These are phyloP conservation scores for Pneumocystis carinii DNA, from an alignment of 1,139 yeast species.

Conservation along the genomic window DNA sequence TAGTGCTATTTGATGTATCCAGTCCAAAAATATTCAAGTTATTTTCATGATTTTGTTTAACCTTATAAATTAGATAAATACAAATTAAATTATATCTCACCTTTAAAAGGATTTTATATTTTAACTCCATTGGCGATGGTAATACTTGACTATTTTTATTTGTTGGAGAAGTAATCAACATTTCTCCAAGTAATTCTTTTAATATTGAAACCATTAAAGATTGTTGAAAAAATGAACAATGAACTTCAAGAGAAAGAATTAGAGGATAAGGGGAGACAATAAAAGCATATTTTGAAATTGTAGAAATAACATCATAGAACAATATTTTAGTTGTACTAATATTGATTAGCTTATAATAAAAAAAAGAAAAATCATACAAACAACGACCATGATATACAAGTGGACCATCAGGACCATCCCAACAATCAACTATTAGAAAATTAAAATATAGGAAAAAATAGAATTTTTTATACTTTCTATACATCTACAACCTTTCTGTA, in stretches of 20 bases:
- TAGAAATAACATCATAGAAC: conserved; percentile 51
- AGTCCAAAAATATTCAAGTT: conserved; percentile 7
- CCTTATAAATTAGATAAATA: background rate
- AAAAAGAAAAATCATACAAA: conserved; percentile 23
- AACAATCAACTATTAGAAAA: conserved; percentile 44
- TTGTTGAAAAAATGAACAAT: conserved; percentile 59
- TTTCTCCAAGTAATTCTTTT: conserved; percentile 43
- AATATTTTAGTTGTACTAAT: conserved; percentile 47
- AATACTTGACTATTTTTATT: conserved; percentile 22
- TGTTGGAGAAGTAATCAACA: conserved; percentile 34
- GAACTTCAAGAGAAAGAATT: conserved; percentile 73
- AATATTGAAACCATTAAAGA: conserved; percentile 38
- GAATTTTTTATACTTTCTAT: conserved; percentile 36
- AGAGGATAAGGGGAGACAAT: conserved; percentile 71
- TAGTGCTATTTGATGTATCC: conserved; percentile 18
- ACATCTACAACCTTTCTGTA: conserved; percentile 86
- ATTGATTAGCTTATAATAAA: background rate
- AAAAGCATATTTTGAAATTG: conserved; percentile 73
- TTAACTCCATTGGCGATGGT: conserved; percentile 62
- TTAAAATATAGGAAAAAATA: background rate
- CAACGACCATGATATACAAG: conserved; percentile 82
- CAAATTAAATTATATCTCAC: conserved; percentile 35
- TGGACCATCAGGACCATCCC: conserved; percentile 70
- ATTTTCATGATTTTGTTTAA: background rate
- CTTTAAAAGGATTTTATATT: conserved; percentile 56